Conservation (phyloP, 805 yeast genomes). For the Monosporozyma unispora region DNA sequence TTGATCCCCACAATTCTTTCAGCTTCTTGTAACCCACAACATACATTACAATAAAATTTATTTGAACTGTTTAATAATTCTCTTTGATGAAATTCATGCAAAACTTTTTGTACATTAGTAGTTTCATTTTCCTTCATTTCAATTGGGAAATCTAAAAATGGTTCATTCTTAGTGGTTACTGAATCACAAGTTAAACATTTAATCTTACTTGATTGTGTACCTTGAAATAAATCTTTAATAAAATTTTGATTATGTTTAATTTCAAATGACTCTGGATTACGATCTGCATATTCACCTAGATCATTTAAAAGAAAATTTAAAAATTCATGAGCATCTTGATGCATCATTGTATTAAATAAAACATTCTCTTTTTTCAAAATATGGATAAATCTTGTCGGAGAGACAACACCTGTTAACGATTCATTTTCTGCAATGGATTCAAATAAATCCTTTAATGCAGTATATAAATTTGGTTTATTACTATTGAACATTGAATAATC, state of each 20-base stretch:
- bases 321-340: slow-evolving; percentile 97
- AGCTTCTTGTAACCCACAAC: slow-evolving; percentile 89
- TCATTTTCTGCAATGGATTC: slow-evolving; percentile 69
- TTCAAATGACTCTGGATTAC: background rate
- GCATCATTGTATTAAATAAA: slow-evolving; percentile 84
- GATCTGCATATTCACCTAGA: slow-evolving; percentile 39
- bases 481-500: slow-evolving; percentile 43
- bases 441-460: slow-evolving; percentile 74
- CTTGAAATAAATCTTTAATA: slow-evolving; percentile 72
- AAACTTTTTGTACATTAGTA: slow-evolving; percentile 49
- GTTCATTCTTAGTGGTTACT: slow-evolving; percentile 71
- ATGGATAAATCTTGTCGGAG: slow-evolving; percentile 67
- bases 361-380: slow-evolving; percentile 76
- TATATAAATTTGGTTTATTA: slow-evolving; percentile 38
- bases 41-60: slow-evolving; percentile 86
- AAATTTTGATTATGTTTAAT: slow-evolving; percentile 30
- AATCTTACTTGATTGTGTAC: slow-evolving; percentile 76
- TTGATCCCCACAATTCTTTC: slow-evolving; percentile 79
- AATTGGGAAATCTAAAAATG: slow-evolving; percentile 75
- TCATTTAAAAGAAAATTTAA: slow-evolving; percentile 79
- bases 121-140: slow-evolving; percentile 74
- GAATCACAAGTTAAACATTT: slow-evolving; percentile 88
- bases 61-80: slow-evolving; percentile 80
- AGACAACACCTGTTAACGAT: slow-evolving; percentile 69
- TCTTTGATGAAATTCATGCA: slow-evolving; percentile 52